A percentile compares a stretch with the other conserved stretches of the same genome.
Evolutionary conservation across 2,329 filamentous ascomycete genomes (phyloP).

Genomic region (Clarireedia sp.): DNA sequence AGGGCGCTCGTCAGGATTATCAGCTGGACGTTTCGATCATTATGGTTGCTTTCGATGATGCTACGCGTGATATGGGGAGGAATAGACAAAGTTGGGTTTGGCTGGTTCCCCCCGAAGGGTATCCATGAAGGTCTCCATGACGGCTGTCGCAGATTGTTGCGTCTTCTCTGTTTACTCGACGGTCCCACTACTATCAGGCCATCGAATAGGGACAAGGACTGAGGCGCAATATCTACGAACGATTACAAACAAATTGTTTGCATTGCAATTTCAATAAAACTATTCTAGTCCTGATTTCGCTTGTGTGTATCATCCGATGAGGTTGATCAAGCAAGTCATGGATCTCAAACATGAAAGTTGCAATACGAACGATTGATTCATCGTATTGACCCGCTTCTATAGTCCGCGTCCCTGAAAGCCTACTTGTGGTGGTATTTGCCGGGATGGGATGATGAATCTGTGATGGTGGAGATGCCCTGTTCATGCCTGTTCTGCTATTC

Average conservation of each 20-base stretch:
- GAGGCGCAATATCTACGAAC: conserved; percentile 27
- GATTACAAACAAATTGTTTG: conserved; percentile 30
- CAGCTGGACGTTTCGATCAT: conserved; percentile 58
- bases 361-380: conserved; percentile 20
- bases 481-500: conserved; percentile 25
- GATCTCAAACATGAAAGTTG: conserved; percentile 33
- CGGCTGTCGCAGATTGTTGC: conserved; percentile 21
- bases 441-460: conserved; percentile 25
- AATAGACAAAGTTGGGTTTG: conserved; percentile 35
- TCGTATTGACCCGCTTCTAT: conserved; percentile 28
- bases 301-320: conserved; percentile 47
- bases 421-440: conserved; percentile 12
- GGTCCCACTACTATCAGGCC: conserved; percentile 13
- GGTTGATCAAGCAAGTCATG: conserved; percentile 46
- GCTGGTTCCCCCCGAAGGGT: conserved; percentile 36
- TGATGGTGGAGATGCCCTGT: conserved; percentile 38
- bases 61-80: conserved; percentile 30
- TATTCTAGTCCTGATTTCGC: conserved; percentile 33
- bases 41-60: conserved; percentile 45
- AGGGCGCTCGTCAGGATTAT: conserved; percentile 66
- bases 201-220: conserved; percentile 16
- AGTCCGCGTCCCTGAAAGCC: conserved; percentile 13
- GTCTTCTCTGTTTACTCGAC: conserved; percentile 24
- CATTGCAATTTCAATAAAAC: conserved; percentile 20
- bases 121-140: conserved; percentile 43